Evolutionary conservation across 306 rosid species (phyloP).

Genomic region (Cicer judaicum): DNA sequence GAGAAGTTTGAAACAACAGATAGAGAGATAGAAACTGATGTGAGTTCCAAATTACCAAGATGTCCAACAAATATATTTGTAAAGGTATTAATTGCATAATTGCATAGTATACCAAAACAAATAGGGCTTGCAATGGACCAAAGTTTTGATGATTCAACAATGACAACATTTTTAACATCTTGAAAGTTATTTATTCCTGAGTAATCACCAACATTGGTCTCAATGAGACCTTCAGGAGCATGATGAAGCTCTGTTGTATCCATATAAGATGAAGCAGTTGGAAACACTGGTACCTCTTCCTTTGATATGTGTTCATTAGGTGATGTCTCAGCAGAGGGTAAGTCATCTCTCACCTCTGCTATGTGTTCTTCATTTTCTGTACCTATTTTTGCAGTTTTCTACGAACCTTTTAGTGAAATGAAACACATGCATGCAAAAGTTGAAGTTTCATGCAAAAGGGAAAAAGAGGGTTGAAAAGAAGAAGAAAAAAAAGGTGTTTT

Average conservation of each 20-base stretch:
- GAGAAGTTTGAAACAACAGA: slow-evolving; percentile 82
- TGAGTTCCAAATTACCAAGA: slow-evolving; percentile 76
- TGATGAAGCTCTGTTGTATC: slow-evolving; percentile 56
- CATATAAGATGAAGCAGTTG: neutral
- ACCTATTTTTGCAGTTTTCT: slow-evolving; percentile 55
- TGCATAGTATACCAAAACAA: slow-evolving; percentile 77
- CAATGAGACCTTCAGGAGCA: slow-evolving; percentile 56
- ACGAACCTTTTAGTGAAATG: slow-evolving; percentile 20
- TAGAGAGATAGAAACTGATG: slow-evolving; percentile 77
- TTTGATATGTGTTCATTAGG: neutral
- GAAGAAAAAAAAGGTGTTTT: slow-evolving; percentile 6
- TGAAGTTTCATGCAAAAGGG: neutral
- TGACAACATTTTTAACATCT: slow-evolving; percentile 47
- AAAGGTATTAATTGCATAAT: slow-evolving; percentile 77
- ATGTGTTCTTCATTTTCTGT: slow-evolving; percentile 5
- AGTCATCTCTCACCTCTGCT: slow-evolving; percentile 51
- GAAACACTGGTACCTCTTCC: slow-evolving; percentile 32
- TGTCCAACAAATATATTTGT: slow-evolving; percentile 85
- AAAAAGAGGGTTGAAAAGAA: slow-evolving; percentile 13
- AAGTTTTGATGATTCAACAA: slow-evolving; percentile 57
- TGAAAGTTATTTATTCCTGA: slow-evolving; percentile 14
- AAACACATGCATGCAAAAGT: slow-evolving; percentile 1
- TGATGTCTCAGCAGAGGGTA: slow-evolving; percentile 46
- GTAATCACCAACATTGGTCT: slow-evolving; percentile 60
- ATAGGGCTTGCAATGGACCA: slow-evolving; percentile 84